Base-by-base conservation (phyloP, 2,329 filamentous ascomycete species). In the Corinectria fuckeliana region DNA sequence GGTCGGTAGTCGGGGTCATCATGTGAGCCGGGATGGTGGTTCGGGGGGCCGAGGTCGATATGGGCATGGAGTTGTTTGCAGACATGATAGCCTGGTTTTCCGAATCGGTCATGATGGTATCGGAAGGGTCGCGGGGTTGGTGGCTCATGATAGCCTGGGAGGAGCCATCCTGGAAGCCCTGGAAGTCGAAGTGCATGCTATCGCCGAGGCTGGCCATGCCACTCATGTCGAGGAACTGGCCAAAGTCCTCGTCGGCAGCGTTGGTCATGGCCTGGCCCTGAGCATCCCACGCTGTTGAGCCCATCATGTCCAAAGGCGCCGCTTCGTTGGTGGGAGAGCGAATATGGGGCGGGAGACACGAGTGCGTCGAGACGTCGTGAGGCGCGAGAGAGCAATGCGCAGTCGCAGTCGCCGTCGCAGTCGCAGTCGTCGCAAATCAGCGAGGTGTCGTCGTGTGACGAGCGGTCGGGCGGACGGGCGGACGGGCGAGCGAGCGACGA, bases 201-300 rank as follows among this genome's bases (percentile, higher is more conserved):
- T 87, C 84, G 61, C 74, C 74, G 58, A 88, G 74, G 61, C 75
- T 80, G 26, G 78, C 79, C 78, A 88, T 85, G 66, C 75, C 76
- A 57, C 80, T 82, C 78, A 89, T 84, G 64, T 88, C 82, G 61
- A 89, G 78, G 58, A 88, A 88, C 65, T 88, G 85, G 63, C 86
- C 81, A 70, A 89, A 88, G 36, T 88, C 86, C 71, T 88, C 86
- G 47, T 88, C 85, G 50, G 78, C 72, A 5, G 79, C 66, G 10
- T 80, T 72, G 25, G 82, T 77, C 73, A 87, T 78, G 58, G 78
- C 77, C 68, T 86, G 83, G 67, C 87, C 84, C 70, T 85, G 82
- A 49, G 80, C 78, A 65, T 82, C 82, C 86, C 86, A 88, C 62
- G 75, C 72, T 56, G 77, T 74, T 50, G 82, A 80, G 66, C 82